Conservation (phyloP, 2,329 filamentous ascomycete genomes). For the Ceratocystis destructans region DNA sequence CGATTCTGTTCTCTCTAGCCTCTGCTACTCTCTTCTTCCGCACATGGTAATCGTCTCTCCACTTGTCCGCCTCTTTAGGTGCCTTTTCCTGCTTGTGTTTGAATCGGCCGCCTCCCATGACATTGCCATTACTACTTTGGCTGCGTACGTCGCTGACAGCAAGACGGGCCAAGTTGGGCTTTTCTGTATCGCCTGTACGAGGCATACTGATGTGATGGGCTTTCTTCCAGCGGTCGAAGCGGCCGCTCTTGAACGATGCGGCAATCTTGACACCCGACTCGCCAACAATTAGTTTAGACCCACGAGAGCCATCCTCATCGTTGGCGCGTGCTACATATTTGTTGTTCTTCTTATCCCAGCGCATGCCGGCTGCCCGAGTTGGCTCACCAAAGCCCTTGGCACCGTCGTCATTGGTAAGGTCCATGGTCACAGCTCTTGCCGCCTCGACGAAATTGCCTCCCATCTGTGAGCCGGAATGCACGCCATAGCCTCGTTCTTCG, state of each 20-base stretch:
- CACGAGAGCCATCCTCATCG: constrained; percentile 81
- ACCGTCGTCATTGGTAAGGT: constrained; percentile 77
- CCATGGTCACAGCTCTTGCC: constrained; percentile 80
- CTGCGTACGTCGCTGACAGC: constrained; percentile 22
- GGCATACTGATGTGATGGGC: constrained; percentile 69
- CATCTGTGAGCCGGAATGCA: constrained; percentile 61
- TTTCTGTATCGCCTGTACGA: constrained; percentile 69
- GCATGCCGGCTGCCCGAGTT: constrained; percentile 50
- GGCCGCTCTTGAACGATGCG: constrained; percentile 79
- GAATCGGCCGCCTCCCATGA: constrained; percentile 38
- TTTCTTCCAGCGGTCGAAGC: constrained; percentile 86
- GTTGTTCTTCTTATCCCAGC: constrained; percentile 93
- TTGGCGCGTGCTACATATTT: constrained; percentile 89
- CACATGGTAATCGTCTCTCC: constrained; percentile 75
- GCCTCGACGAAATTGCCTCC: constrained; percentile 63
- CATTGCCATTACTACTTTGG: constrained; percentile 1
- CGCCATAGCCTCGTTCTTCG: constrained; percentile 86
- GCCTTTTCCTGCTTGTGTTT: constrained; percentile 79
- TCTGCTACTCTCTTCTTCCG: constrained; percentile 82
- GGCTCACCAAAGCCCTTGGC: constrained; percentile 67
- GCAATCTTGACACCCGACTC: constrained; percentile 95
- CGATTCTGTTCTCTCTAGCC: constrained; percentile 71
- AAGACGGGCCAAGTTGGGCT: constrained; percentile 24
- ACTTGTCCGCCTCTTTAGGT: constrained; percentile 88
- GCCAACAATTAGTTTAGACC: constrained; percentile 59